Base-by-base conservation (phyloP, 163 green algal genomes). In the Scenedesmus sp. region DNA sequence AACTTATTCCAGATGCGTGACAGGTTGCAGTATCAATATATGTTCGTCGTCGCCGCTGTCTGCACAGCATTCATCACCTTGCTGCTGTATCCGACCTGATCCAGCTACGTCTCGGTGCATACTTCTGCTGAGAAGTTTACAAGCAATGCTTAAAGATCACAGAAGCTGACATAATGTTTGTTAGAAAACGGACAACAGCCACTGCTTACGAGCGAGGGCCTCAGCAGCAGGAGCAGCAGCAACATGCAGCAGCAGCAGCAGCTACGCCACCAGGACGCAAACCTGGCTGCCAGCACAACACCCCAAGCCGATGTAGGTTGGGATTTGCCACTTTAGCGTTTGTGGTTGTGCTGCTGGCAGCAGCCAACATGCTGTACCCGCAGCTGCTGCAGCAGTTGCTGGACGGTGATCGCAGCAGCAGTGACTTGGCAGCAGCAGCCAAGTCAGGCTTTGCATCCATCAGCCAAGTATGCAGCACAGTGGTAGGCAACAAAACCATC, bases 321-420 rank as follows among this genome's bases (percentile, higher is more conserved):
- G n/a, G 73, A 7, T 82, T 82, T 33, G 73, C 16, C 0, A 15
- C 16, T 3, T 82, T 82, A 51, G 73, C 35, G 3, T 44, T 16
- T 82, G 73, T 37, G n/a, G 35, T 20, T 22, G 73, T 82, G 73
- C 73, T 82, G 35, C 73, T 82, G 73, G 73, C 73, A 46, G 73
- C 73, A 44, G 37, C 35, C 73, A 82, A 82, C 73, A 33, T 82
- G 73, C 73, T 82, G 35, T 46, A 35, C 18, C 73, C 73, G 37
- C 73, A n/a, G 35, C 37, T 44, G 83, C 35, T 61, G 68, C 56
- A 88, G 12, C 35, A 76, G 51, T 40, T 35, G 49, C 37, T 44
- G 40, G 65, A 44, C 56, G 26, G 18, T 35, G 61, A 35, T 20
- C 80, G 35, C 37, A 59, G 53, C 83, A 56, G 83, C 20, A 44